These are phyloP conservation scores for Leccinum truebloodii DNA, from an alignment of 768 basidiomycete genomes.

Conservation along the genomic window DNA sequence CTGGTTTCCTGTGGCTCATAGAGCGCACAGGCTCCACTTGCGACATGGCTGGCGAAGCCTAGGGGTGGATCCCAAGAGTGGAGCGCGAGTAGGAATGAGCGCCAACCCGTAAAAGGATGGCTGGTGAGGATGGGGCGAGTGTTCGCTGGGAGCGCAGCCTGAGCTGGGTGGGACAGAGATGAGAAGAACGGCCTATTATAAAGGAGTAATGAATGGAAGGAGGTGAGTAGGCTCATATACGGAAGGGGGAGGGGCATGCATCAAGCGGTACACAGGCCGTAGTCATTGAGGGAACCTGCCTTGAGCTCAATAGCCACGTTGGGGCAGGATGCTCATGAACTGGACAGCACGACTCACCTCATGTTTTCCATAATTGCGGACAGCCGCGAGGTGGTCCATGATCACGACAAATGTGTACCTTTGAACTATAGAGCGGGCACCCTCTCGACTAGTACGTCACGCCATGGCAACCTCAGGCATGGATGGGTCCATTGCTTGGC, in stretches of 20 bases:
- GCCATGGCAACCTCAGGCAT: slow-evolving; percentile 24
- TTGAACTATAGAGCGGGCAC: slow-evolving; percentile 23
- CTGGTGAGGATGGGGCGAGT: slow-evolving; percentile 18
- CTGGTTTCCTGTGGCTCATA: slow-evolving; percentile 73
- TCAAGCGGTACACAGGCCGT: slow-evolving; percentile 34
- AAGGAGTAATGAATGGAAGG: slow-evolving; percentile 28
- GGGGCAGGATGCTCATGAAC: slow-evolving; percentile 33
- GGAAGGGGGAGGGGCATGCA: slow-evolving; percentile 26
- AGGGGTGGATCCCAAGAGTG: slow-evolving; percentile 7
- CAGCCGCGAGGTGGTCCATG: slow-evolving; percentile 34
- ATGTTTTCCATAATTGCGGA: slow-evolving; percentile 39
- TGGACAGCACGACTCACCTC: slow-evolving; percentile 37
- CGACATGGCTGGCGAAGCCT: slow-evolving; percentile 25
- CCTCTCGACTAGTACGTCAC: slow-evolving; percentile 27
- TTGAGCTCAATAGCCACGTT: slow-evolving; percentile 39
- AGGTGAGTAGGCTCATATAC: slow-evolving; percentile 34
- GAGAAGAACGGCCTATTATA: slow-evolving; percentile 32
- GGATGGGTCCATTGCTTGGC: slow-evolving; percentile 2
- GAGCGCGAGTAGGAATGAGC: slow-evolving; percentile 10
- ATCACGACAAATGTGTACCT: slow-evolving; percentile 36
- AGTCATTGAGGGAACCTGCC: slow-evolving; percentile 34
- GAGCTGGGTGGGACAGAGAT: slow-evolving; percentile 25
- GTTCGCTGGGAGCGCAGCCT: slow-evolving; percentile 23
- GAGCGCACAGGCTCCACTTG: slow-evolving; percentile 31
- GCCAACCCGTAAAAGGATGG: slow-evolving; percentile 9